Evolutionary conservation across 2,329 filamentous ascomycete genomes (phyloP), one percentile per base, ranked within the genome.

Genomic region (Trichoderma asperellum): DNA sequence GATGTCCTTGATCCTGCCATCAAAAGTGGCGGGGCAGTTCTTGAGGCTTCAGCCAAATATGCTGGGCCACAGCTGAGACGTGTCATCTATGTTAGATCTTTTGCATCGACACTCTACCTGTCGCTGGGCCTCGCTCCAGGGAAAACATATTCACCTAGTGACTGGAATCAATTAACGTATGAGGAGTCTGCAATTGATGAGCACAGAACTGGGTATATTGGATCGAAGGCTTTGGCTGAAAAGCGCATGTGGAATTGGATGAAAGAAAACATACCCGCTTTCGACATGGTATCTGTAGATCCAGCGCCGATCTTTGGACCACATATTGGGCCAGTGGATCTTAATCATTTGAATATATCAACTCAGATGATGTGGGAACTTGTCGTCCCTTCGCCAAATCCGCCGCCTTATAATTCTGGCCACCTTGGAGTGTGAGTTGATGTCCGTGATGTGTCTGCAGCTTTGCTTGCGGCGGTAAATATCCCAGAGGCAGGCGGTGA

Each of bases 191-290:
- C 60, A n/a, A 55, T 18, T 8, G 27, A 18, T 12, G 65, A 59
- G 14, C 60, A 70, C 24, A 70, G 64, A 2, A 69, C 69, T 8
- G 74, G 70, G 11, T 77, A 76, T 62, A 71, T 70, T 7, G 73
- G 70, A 5, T 73, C 72, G 16, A 75, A 76, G 59, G 86, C 85
- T 1, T 89, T 93, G 71, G 89, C 89, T 0, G 90, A 92, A 75
- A 86, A 84, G 70, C 87, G 89, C 0, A 88, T 89, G 2, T 92
- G 90, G 90, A 82, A 86, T 2, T 76, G 72, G 58, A 68, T 75
- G 61, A 27, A 40, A 8, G 69, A 68, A 27, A 69, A 73, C 6
- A 59, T 71, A 11, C 84, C 32, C 14, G 11, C 5, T 1, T 66
- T 32, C 14, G 35, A 32, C 8, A 12, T 55, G 16, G 29, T 35